These are phyloP conservation scores for Parsonsia alboflavescens DNA, from an alignment of 257 asterid species.

Conservation along the genomic window DNA sequence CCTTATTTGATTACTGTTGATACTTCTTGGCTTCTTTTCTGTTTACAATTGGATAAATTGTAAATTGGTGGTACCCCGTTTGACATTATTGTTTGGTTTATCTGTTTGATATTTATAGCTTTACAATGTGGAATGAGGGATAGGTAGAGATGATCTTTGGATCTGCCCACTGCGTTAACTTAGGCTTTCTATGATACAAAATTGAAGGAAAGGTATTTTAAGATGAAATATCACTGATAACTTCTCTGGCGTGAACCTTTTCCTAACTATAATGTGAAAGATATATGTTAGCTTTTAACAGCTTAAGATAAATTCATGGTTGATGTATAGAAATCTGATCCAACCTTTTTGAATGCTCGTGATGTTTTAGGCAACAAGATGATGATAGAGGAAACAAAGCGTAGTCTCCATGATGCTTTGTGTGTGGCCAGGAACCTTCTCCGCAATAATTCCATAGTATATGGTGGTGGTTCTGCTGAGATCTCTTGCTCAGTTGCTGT, in stretches of 20 bases:
- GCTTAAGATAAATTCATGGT: background rate
- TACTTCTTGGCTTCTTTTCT: background rate
- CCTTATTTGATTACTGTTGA: background rate
- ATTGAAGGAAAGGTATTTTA: background rate
- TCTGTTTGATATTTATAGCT: background rate
- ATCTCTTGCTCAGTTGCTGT: constrained; percentile 91
- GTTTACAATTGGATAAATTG: background rate
- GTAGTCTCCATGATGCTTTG: constrained; percentile 93
- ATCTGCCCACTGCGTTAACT: background rate
- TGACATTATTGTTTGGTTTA: background rate
- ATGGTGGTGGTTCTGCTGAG: constrained; percentile 99
- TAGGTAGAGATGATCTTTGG: background rate
- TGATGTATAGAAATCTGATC: background rate
- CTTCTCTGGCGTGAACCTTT: background rate
- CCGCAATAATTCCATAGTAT: constrained; percentile 89
- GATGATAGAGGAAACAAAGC: constrained; percentile 97
- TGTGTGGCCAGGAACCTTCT: constrained; percentile 93
- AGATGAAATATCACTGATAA: background rate
- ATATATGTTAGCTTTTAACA: background rate
- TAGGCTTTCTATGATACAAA: background rate
- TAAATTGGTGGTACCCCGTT: background rate
- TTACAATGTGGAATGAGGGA: background rate
- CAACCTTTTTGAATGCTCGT: background rate
- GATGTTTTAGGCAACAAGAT: constrained; percentile 78
- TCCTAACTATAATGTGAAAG: background rate